These are phyloP conservation scores for Kregervanrija delftensis DNA, from an alignment of 805 yeast genomes.

Conservation along the genomic window DNA sequence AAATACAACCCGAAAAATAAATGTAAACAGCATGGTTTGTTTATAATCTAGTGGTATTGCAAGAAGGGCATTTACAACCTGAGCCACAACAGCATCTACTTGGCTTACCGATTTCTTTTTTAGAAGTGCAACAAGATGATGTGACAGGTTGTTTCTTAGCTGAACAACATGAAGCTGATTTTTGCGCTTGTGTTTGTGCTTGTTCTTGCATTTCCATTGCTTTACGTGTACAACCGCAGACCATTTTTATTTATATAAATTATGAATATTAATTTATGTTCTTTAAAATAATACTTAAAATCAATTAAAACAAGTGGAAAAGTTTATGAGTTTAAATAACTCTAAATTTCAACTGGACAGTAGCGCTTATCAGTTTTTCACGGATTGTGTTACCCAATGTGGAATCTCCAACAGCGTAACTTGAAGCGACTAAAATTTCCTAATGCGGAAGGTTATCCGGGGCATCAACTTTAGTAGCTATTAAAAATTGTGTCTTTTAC, in stretches of 20 bases:
- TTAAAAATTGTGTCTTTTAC: too few species aligned
- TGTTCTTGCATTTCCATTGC: slow-evolving; percentile 5
- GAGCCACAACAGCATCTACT: slow-evolving; percentile 29
- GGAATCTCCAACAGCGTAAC: too few species aligned
- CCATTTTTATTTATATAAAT: slow-evolving; percentile 11
- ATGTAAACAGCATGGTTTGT: not conserved
- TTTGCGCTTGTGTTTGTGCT: not conserved
- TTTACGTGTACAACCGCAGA: slow-evolving; percentile 18
- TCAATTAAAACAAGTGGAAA: too few species aligned
- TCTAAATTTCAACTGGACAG: too few species aligned
- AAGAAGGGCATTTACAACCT: slow-evolving; percentile 29
- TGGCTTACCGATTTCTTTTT: slow-evolving; percentile 11
- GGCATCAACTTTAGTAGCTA: too few species aligned
- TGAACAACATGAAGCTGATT: not conserved
- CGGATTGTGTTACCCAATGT: too few species aligned
- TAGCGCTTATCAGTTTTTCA: too few species aligned
- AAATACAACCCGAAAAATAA: not conserved
- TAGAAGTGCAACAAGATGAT: slow-evolving; percentile 22
- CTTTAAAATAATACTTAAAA: too few species aligned
- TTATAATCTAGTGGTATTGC: slow-evolving; percentile 30
- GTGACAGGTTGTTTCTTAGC: slow-evolving; percentile 2
- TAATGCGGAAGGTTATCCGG: too few species aligned
- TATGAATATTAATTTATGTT: too few species aligned
- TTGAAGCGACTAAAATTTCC: too few species aligned
- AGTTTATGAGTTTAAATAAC: too few species aligned